Percentiles rank a stretch among this genome's conserved stretches.
Evolutionary conservation across 805 yeast species (phyloP).

Genomic region (Blastobotrys peoriensis): DNA sequence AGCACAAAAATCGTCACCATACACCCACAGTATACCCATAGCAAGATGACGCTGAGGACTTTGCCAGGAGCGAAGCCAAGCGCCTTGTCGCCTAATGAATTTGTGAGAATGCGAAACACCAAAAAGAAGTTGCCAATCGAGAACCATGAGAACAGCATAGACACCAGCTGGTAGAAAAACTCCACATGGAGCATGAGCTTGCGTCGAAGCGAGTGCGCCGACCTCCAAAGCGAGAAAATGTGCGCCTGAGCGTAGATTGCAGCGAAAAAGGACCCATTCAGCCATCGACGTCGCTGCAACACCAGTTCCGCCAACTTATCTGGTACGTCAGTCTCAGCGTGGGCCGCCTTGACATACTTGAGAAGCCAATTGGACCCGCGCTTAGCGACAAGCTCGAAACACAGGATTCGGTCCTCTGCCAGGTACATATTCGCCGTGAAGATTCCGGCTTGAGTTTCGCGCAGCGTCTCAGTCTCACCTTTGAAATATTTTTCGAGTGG

Average conservation of each 20-base stretch:
- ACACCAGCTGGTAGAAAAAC: constrained; percentile 68
- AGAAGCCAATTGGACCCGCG: constrained; percentile 65
- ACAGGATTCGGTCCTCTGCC: constrained; percentile 92
- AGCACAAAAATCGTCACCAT: constrained; percentile 80
- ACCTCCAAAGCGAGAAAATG: constrained; percentile 66
- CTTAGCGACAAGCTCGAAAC: constrained; percentile 94
- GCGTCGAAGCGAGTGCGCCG: constrained; percentile 61
- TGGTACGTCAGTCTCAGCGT: constrained; percentile 95
- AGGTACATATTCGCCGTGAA: constrained; percentile 95
- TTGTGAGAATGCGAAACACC: constrained; percentile 82
- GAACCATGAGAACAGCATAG: constrained; percentile 84
- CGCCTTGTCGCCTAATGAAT: constrained; percentile 60
- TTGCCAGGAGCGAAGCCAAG: constrained; percentile 67
- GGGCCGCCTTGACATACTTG: constrained; percentile 79
- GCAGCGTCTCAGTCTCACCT: constrained; percentile 66
- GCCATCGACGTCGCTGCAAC: constrained; percentile 92
- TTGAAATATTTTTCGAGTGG: constrained; percentile 88
- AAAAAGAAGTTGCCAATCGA: constrained; percentile 84
- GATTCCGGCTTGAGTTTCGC: constrained; percentile 64
- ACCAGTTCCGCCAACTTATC: constrained; percentile 80
- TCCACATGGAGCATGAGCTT: constrained; percentile 71
- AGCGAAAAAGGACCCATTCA: constrained; percentile 94
- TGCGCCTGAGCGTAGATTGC: constrained; percentile 82
- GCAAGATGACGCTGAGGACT: constrained; percentile 66
- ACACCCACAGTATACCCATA: constrained; percentile 81